Conservation (phyloP, 768 basidiomycete species). For the Suillus bovinus region DNA sequence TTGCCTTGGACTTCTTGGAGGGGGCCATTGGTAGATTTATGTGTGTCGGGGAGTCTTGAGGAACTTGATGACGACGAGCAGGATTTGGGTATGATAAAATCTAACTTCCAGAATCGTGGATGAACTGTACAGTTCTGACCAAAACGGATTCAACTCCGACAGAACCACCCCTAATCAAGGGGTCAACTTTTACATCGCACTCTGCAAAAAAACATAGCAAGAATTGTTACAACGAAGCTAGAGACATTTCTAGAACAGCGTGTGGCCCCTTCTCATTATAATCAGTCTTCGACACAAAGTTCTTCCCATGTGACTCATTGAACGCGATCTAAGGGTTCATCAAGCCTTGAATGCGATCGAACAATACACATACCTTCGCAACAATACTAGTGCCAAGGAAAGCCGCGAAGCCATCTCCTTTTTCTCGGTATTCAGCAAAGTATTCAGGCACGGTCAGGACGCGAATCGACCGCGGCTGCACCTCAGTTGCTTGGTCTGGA, state of each 20-base stretch:
- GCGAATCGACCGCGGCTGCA: conserved; percentile 67
- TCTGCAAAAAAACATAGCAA: neutral
- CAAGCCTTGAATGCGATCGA: neutral
- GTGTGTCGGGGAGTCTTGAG: conserved; percentile 15
- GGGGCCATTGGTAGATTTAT: conserved; percentile 72
- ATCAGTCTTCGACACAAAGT: conserved; percentile 78
- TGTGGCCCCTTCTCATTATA: conserved; percentile 74
- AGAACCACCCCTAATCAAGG: conserved; percentile 12
- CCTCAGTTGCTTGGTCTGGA: conserved; percentile 65
- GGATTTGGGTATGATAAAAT: conserved; percentile 9
- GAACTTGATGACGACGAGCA: conserved; percentile 13
- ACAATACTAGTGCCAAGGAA: conserved; percentile 83
- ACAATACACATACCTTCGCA: conserved; percentile 62
- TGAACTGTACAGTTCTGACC: conserved; percentile 32
- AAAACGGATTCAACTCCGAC: conserved; percentile 25
- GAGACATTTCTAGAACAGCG: conserved; percentile 74
- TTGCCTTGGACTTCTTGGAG: conserved; percentile 91
- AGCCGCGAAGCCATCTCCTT: conserved; percentile 76
- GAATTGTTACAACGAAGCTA: conserved; percentile 57
- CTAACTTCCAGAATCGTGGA: conserved; percentile 19
- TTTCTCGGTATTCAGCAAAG: conserved; percentile 87
- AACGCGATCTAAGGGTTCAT: conserved; percentile 60
- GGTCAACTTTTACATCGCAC: neutral
- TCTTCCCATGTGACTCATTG: conserved; percentile 63
- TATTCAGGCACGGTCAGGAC: conserved; percentile 80